Evolutionary conservation across 352 stramenopile species (phyloP).

Genomic region (Plasmopara viticola): DNA sequence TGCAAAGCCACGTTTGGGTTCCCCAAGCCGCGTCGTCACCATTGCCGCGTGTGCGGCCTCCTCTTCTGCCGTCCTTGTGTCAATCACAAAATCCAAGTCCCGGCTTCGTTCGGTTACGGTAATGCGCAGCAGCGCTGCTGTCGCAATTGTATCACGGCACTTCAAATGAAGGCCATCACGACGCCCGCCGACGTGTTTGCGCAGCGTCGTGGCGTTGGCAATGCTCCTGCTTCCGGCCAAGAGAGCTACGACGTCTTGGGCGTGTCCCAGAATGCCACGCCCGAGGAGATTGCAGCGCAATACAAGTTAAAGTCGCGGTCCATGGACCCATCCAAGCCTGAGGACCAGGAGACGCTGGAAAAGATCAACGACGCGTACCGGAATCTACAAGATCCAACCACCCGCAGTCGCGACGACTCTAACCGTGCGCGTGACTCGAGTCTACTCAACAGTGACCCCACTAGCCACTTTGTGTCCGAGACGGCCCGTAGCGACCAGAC

Average conservation of each 20-base stretch:
- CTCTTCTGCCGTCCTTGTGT: constrained; percentile 79
- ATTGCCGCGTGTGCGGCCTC: constrained; percentile 79
- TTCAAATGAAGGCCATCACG: constrained; percentile 84
- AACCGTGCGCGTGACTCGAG: constrained; percentile 54
- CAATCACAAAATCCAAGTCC: constrained; percentile 80
- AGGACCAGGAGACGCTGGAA: constrained; percentile 64
- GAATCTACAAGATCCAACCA: constrained; percentile 57
- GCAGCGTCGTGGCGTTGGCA: constrained; percentile 57
- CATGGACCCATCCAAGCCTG: constrained; percentile 54
- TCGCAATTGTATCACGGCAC: constrained; percentile 70
- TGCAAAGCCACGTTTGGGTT: constrained; percentile 80
- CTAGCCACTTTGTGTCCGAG: constrained; percentile 55
- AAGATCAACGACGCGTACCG: constrained; percentile 78
- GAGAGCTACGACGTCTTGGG: constrained; percentile 64
- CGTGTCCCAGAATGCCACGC: constrained; percentile 55
- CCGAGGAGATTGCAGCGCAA: constrained; percentile 68
- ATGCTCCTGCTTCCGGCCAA: constrained; percentile 33
- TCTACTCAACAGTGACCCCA: constrained; percentile 22
- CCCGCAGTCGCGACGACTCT: constrained; percentile 54
- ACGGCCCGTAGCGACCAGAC: constrained; percentile 77
- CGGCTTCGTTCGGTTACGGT: constrained; percentile 74
- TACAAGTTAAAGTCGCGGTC: constrained; percentile 67
- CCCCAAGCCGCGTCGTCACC: constrained; percentile 72
- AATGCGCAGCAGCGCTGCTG: constrained; percentile 71
- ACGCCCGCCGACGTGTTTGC: constrained; percentile 82